phyloP scores from a whole-genome alignment of 306 rosid genomes.

The Dalbergia oliveri region DNA sequence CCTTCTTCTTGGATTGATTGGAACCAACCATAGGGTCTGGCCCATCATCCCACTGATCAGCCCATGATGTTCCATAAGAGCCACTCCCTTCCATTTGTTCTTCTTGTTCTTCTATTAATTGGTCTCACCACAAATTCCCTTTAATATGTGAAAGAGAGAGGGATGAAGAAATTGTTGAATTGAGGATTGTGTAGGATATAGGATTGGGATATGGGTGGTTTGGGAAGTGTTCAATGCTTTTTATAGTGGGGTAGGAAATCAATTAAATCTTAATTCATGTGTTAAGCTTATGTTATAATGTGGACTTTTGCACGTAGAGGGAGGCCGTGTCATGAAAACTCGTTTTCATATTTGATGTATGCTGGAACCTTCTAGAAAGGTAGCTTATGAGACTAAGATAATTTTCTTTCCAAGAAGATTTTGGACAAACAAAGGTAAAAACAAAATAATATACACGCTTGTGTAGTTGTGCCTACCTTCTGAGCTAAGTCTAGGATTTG shows the following conservation, averaged over 20 bases:
- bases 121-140: not conserved
- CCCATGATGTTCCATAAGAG: slow-evolving; percentile 66
- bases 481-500: slow-evolving; percentile 4
- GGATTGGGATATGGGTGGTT: not conserved
- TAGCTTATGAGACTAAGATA: not conserved
- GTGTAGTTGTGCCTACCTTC: slow-evolving; percentile 30
- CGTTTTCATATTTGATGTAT: slow-evolving; percentile 30
- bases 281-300: not conserved
- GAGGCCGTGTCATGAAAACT: slow-evolving; percentile 26
- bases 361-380: slow-evolving; percentile 41
- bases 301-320: slow-evolving; percentile 13
- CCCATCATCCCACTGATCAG: slow-evolving; percentile 79
- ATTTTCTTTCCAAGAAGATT: not conserved
- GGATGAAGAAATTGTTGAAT: not conserved
- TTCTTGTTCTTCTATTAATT: not conserved
- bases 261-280: not conserved
- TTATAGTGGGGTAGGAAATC: slow-evolving; percentile 20
- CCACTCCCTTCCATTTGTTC: slow-evolving; percentile 37
- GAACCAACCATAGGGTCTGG: slow-evolving; percentile 51
- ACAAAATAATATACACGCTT: slow-evolving; percentile 11
- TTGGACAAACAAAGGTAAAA: slow-evolving; percentile 31
- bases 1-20: slow-evolving; percentile 36
- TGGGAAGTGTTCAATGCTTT: not conserved
- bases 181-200: not conserved
- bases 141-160: not conserved